Base-by-base conservation (phyloP, 306 rosid species). In the Vicia faba region DNA sequence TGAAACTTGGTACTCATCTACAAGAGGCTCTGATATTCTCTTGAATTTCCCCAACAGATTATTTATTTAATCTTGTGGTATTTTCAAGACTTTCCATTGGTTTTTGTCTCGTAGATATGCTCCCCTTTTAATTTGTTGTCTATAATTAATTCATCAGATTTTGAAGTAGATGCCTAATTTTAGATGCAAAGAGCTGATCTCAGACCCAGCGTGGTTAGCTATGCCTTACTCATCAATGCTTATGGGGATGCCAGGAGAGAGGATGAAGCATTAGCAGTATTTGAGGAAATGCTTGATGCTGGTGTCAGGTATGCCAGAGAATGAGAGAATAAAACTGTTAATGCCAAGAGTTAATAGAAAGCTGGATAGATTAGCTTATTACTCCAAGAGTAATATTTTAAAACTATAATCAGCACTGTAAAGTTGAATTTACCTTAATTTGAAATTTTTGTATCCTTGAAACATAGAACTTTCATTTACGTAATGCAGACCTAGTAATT, bases 101-200 rank as follows among this genome's bases (percentile, higher is more conserved):
- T 75, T 62, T 20, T 45, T 15, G 33, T 61, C 51, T n/a, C 26
- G 13, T 19, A 35, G 26, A 4, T 68, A 5, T 36, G 14, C 4
- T 70, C 46, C 64, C 61, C 46, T 81, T 81, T 81, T 78, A 69
- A 78, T 78, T 50, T 81, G 8, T 69, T 64, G 71, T 51, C 67
- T 78, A 78, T 81, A 75, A 66, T 41, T 63, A 73, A 70, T 71
- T 75, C 71, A 46, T 79, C 81, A 75, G 73, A 79, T 76, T 74
- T 78, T 85, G 73, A 87, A 75, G 81, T 68, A 71, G 82, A 68
- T 80, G 74, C 80, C 73, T 72, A 49, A 78, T 81, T 75, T 75
- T 82, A 93, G 99, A 93, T 93, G 97, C 95, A 93, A 83, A 93
- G 97, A 82, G 89, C 96, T 79, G 92, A 86, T 72, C 87, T 90